Conservation (phyloP, 306 rosid species). For the Elaeagnus macrophylla region DNA sequence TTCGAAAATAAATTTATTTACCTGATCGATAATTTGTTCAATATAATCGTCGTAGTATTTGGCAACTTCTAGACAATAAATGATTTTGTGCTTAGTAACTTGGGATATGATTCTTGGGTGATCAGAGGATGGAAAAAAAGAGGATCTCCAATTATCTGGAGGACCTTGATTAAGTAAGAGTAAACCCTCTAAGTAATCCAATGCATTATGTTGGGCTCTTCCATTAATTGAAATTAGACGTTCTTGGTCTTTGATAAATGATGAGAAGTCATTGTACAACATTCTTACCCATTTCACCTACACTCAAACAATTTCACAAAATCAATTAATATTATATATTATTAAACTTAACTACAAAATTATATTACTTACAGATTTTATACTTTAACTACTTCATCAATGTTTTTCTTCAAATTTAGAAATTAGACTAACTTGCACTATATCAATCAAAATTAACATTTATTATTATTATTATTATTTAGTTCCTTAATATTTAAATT, state of each 20-base stretch:
- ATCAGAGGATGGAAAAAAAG: conserved; percentile 72
- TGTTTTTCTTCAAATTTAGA: too few relatives aligned
- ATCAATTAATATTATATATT: background rate
- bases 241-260: conserved; percentile 30
- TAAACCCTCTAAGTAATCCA: conserved; percentile 68
- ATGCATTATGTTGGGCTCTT: conserved; percentile 30
- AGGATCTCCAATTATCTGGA: conserved; percentile 82
- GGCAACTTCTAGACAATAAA: conserved; percentile 70
- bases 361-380: background rate
- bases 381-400: too few relatives aligned
- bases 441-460: too few relatives aligned
- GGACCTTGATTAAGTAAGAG: conserved; percentile 64
- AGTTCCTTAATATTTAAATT: too few relatives aligned
- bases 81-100: conserved; percentile 34
- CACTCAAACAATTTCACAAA: background rate
- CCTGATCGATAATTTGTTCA: conserved; percentile 33
- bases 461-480: too few relatives aligned
- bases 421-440: too few relatives aligned
- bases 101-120: conserved; percentile 52
- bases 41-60: conserved; percentile 51
- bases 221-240: conserved; percentile 31
- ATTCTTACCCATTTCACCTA: conserved; percentile 77
- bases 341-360: background rate
- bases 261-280: conserved; percentile 54
- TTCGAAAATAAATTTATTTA: conserved; percentile 15